Conservation (phyloP, 176 grass and related monocot genomes). For the Musa schizocarpa region DNA sequence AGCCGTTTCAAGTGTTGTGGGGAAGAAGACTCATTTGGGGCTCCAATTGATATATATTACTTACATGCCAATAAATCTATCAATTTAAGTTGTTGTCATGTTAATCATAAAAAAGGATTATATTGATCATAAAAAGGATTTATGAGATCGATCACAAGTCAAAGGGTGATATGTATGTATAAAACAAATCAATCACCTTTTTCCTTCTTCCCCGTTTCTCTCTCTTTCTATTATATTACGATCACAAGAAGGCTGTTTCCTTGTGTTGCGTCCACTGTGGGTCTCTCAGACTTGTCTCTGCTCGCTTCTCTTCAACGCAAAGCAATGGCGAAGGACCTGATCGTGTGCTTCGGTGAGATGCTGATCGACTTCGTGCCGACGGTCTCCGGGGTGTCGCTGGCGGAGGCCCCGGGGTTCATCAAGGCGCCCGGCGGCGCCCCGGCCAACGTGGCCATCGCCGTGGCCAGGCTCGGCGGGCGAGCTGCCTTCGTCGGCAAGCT, state of each 20-base stretch:
- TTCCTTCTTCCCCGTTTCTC: background rate
- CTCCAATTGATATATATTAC: too few relatives aligned
- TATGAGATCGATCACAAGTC: background rate
- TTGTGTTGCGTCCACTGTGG: background rate
- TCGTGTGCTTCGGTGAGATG: conserved; percentile 12
- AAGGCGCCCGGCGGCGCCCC: conserved; percentile 9
- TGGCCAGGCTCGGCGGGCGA: background rate
- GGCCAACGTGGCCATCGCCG: conserved; percentile 6
- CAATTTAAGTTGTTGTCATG: too few relatives aligned
- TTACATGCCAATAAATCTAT: too few relatives aligned
- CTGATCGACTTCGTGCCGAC: conserved; percentile 11
- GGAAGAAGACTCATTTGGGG: too few relatives aligned
- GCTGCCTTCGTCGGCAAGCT: conserved; percentile 5
- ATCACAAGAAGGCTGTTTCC: too few relatives aligned
- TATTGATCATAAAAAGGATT: too few relatives aligned
- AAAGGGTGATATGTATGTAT: background rate
- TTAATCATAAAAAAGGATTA: too few relatives aligned
- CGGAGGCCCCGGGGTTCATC: conserved; percentile 4
- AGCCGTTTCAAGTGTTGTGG: too few relatives aligned
- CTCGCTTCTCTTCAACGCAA: background rate
- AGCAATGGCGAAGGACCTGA: background rate
- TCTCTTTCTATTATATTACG: background rate
- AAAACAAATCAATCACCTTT: background rate
- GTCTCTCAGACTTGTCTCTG: background rate
- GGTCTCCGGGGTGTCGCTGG: background rate